Percentiles rank a stretch among this genome's conserved stretches.
phyloP scores from a whole-genome alignment of 345 rosid genomes.

The Lepidium sativum region DNA sequence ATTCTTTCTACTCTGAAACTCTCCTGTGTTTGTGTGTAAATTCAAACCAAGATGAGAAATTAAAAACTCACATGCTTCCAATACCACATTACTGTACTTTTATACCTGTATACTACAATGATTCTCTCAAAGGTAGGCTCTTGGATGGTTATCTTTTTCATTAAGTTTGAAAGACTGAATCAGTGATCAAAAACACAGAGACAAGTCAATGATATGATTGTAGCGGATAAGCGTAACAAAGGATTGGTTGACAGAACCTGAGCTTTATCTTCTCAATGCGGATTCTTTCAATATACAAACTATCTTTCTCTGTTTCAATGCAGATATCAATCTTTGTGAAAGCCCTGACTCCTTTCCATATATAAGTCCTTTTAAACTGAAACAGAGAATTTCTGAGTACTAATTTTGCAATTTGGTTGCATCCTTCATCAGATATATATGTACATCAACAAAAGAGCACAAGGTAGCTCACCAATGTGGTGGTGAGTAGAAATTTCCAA shows the following conservation, averaged over 20 bases:
- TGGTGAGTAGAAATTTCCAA: constrained; percentile 42
- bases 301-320: constrained; percentile 27
- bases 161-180: constrained; percentile 43
- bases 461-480: constrained; percentile 42
- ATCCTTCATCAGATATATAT: neutral
- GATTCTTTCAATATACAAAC: constrained; percentile 47
- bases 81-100: neutral
- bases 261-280: constrained; percentile 57
- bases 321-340: constrained; percentile 31
- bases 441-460: neutral
- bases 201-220: neutral
- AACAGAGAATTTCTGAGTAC: no score
- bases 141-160: constrained; percentile 56
- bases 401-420: neutral
- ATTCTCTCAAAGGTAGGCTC: constrained; percentile 76
- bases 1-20: constrained; percentile 30
- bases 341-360: constrained; percentile 19
- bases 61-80: neutral
- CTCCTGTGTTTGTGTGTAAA: constrained; percentile 33
- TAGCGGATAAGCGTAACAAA: neutral
- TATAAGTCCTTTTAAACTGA: constrained; percentile 37
- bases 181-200: neutral
- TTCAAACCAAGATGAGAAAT: neutral
- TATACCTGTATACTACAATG: constrained; percentile 73
- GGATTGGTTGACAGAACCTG: constrained; percentile 24